Percentiles rank a stretch among this genome's conserved stretches.
Evolutionary conservation across 1,284 basidiomycete genomes (phyloP).

Genomic region (Sanguinoderma infundibulare): DNA sequence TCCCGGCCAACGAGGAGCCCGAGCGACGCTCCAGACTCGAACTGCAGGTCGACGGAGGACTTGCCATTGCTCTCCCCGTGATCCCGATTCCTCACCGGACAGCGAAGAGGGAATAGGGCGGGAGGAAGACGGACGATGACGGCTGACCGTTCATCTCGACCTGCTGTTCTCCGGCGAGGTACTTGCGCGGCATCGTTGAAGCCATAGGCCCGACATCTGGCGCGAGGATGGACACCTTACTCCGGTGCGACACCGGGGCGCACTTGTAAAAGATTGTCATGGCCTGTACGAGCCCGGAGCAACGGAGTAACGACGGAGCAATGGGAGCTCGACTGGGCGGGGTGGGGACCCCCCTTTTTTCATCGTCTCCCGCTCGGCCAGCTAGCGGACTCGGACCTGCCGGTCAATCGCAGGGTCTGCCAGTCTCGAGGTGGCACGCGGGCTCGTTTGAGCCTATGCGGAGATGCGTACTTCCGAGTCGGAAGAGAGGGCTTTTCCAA

Average conservation of each 20-base stretch:
- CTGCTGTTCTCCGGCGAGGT: neutral
- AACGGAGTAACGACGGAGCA: no score
- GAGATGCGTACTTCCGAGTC: neutral
- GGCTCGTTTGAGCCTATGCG: neutral
- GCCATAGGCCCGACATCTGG: neutral
- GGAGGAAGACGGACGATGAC: neutral
- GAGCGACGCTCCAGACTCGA: constrained; percentile 47
- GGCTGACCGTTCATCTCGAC: neutral
- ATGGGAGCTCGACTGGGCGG: no score
- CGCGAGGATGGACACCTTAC: neutral
- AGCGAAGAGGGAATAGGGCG: neutral
- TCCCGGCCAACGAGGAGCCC: constrained; percentile 70
- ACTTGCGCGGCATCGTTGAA: neutral
- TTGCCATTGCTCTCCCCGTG: constrained; percentile 56
- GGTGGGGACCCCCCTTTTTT: no score
- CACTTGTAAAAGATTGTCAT: no score
- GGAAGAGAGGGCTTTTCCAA: no score
- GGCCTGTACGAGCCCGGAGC: no score
- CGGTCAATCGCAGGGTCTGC: neutral
- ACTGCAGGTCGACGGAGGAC: constrained; percentile 53
- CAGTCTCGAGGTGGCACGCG: neutral
- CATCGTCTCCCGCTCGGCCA: neutral
- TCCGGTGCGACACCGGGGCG: no score
- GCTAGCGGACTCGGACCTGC: neutral
- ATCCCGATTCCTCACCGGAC: no score